phyloP scores from a whole-genome alignment of 306 rosid genomes.

The Citrullus colocynthis region DNA sequence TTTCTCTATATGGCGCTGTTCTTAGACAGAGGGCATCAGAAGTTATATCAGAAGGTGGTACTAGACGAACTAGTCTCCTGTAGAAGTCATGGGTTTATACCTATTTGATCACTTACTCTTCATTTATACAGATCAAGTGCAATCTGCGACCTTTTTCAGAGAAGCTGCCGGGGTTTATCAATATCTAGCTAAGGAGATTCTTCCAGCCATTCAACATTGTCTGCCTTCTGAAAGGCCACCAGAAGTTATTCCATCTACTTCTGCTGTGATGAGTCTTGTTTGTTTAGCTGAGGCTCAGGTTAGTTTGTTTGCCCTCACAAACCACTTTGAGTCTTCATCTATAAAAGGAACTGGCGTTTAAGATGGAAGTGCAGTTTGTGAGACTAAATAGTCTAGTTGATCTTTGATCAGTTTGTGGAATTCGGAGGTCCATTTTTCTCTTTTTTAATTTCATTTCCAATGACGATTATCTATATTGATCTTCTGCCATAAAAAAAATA shows the following conservation, averaged over 20 bases:
- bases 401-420: not conserved
- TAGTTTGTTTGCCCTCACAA: slow-evolving; percentile 1
- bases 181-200: slow-evolving; percentile 44
- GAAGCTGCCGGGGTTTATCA: slow-evolving; percentile 76
- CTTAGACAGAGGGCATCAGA: slow-evolving; percentile 56
- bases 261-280: slow-evolving; percentile 49
- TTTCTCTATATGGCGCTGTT: slow-evolving; percentile 55
- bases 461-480: not conserved
- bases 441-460: not conserved
- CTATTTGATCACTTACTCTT: slow-evolving; percentile 15
- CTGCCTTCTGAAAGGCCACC: slow-evolving; percentile 46
- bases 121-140: slow-evolving; percentile 43
- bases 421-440: not conserved
- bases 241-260: slow-evolving; percentile 37
- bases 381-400: not conserved
- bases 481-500: not conserved
- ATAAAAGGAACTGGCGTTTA: not conserved
- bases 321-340: not conserved
- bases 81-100: not conserved
- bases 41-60: slow-evolving; percentile 47
- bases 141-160: slow-evolving; percentile 46
- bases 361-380: not conserved
- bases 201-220: slow-evolving; percentile 26
- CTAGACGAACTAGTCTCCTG: not conserved
- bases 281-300: slow-evolving; percentile 88